Evolutionary conservation across 2,329 filamentous ascomycete species (phyloP), one percentile per base, ranked within the genome.

Genomic region (Neobulgaria alba): DNA sequence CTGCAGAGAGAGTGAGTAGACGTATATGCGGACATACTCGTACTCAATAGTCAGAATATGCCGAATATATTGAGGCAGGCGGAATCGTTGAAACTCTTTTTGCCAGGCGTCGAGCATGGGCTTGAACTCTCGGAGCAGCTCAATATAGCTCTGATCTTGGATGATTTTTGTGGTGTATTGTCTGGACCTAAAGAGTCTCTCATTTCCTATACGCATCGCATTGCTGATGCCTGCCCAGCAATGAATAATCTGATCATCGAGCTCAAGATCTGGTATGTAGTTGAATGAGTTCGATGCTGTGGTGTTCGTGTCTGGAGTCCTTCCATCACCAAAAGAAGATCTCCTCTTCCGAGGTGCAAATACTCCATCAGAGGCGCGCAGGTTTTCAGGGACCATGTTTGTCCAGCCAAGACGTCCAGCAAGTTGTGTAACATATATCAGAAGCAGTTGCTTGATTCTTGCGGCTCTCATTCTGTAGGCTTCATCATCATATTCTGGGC

Each of bases 161-260:
- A 95, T 93, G 53, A 96, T 79, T 33, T 88, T 82, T 8, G 86
- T 86, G 0, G 92, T 96, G 59, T 89, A 82, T 49, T 90, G 82
- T 43, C 86, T 81, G 12, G 87, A 93, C 19, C 81, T 77, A 63
- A 96, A 98, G 3, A 98, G 71, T 51, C 82, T 79, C 57, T 93
- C 79, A 56, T 96, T 96, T 38, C 86, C 88, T 51, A 83, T 72
- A 55, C 95, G 84, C 83, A 96, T 95, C 46, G 90, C 79, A 53
- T 87, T 84, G 49, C 88, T 94, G 55, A 98, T 88, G 21, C 87
- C 85, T 4, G 89, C 82, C 92, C 92, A 98, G 61, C 88, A 93
- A 62, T 94, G 84, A 39, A 82, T 81, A 47, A 82, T 79, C 57
- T 80, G 77, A 48, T 82, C 77, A 54, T 82, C 77, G 3, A 82